Evolutionary conservation across 805 yeast species (phyloP).

Genomic region (Candida ortonii): DNA sequence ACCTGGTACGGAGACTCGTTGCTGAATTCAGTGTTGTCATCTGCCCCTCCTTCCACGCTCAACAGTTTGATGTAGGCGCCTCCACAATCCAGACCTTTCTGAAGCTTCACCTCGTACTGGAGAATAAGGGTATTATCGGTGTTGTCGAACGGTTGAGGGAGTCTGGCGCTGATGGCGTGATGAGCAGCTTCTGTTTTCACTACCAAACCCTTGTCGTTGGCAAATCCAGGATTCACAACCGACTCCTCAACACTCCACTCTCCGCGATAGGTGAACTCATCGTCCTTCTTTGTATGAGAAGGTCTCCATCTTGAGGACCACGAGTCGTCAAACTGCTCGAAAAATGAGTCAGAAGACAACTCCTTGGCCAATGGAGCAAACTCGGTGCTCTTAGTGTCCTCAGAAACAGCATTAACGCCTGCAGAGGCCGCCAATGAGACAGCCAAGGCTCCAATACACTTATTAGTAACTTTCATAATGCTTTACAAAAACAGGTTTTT

Average conservation of each 20-base stretch:
- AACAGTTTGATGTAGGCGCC: conserved; percentile 86
- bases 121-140: conserved; percentile 66
- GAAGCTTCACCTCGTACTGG: conserved; percentile 87
- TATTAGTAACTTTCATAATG: too few species aligned
- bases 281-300: conserved; percentile 55
- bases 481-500: too few species aligned
- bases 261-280: conserved; percentile 62
- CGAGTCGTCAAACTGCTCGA: conserved; percentile 59
- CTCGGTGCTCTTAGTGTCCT: conserved; percentile 31
- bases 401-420: conserved; percentile 13
- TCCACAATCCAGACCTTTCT: conserved; percentile 76
- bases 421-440: conserved; percentile 11
- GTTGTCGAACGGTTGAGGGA: conserved; percentile 58
- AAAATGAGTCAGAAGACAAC: conserved; percentile 46
- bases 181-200: conserved; percentile 73
- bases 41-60: conserved; percentile 39
- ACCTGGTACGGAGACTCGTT: conserved; percentile 73
- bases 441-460: too few species aligned
- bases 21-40: conserved; percentile 43
- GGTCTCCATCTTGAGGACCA: conserved; percentile 51
- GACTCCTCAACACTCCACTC: conserved; percentile 74
- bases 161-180: conserved; percentile 71
- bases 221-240: conserved; percentile 53
- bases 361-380: conserved; percentile 37
- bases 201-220: conserved; percentile 72